These are phyloP conservation scores for Pyrrhoderma noxium DNA, from an alignment of 1,284 basidiomycete genomes.

Conservation along the genomic window DNA sequence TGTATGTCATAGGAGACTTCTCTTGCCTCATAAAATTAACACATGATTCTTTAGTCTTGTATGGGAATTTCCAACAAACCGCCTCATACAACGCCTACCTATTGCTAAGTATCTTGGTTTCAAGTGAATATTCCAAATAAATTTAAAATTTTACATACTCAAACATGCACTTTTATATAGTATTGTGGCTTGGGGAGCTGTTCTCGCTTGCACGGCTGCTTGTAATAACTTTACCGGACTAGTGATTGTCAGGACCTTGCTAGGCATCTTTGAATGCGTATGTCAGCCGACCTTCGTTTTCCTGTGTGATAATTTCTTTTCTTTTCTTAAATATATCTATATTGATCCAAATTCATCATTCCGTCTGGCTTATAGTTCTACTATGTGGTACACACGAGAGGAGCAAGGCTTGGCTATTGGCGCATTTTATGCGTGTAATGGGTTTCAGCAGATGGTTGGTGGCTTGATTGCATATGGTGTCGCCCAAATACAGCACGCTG, in stretches of 20 bases:
- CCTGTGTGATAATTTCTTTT: slow-evolving; percentile 19
- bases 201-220: slow-evolving; percentile 41
- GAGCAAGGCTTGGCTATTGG: slow-evolving; percentile 46
- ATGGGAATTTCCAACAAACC: slow-evolving; percentile 46
- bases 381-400: slow-evolving; percentile 47
- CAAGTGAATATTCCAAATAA: slow-evolving; percentile 32
- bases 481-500: slow-evolving; percentile 35
- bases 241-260: slow-evolving; percentile 38
- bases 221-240: slow-evolving; percentile 42
- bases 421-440: slow-evolving; percentile 46
- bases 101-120: slow-evolving; percentile 42
- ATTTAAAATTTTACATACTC: too few species aligned
- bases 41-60: slow-evolving; percentile 27
- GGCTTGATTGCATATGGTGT: slow-evolving; percentile 45
- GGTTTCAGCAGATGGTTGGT: slow-evolving; percentile 46
- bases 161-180: too few species aligned
- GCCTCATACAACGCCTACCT: slow-evolving; percentile 40
- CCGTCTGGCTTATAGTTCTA: too few species aligned
- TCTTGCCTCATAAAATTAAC: not conserved
- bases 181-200: slow-evolving; percentile 41
- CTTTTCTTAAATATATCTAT: not conserved
- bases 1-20: not conserved
- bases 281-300: slow-evolving; percentile 44
- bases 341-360: too few species aligned
- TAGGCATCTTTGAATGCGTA: slow-evolving; percentile 44